Base-by-base conservation (phyloP, 2,329 filamentous ascomycete species). In the Colletotrichum tabaci region DNA sequence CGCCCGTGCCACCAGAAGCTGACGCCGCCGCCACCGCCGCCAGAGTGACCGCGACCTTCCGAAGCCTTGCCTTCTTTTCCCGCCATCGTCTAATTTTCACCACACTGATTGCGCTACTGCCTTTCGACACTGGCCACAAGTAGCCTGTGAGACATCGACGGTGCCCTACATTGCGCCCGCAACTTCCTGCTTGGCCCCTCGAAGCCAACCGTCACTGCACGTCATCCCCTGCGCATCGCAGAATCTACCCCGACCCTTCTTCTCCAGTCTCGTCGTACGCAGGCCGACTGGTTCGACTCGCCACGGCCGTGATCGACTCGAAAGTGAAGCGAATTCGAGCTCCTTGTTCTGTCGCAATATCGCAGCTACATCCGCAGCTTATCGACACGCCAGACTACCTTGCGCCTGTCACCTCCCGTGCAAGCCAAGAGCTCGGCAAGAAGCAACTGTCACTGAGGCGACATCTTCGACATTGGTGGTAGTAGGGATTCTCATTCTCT, bases 1-100 rank as follows among this genome's bases (percentile, higher is more conserved):
- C 35, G 16, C 50, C 57, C 40, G 35, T 58, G 53, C 35, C 56
- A 69, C 53, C 65, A 42, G 69, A 63, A 49, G 69, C 65, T 72
- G 69, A 72, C 69, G 65, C 65, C 47, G 23, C 30, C 38, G 60
- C 65, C 40, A 16, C 30, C 38, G 67, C 47, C 44, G 57, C 30
- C 64, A 56, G 55, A 49, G 38, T 47, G 26, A 69, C 61, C 60
- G 58, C 61, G 52, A 69, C 47, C 58, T 60, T 40, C 23, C 69
- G 60, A 72, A 26, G 61, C 53, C n/a, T 57, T 52, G 50, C 52
- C 63, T 42, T 67, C 46, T 44, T 40, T n/a, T 42, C 6, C 21
- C 56, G 47, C 56, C 10, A 58, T 46, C 35, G n/a, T 38, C 4
- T 26, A 21, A 40, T 50, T 50, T 13, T 42, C 67, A 26, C 47